Percentiles rank a stretch among this genome's conserved stretches.
Conservation (phyloP, 2,329 filamentous ascomycete genomes). For the Aspergillus arachidicola region DNA sequence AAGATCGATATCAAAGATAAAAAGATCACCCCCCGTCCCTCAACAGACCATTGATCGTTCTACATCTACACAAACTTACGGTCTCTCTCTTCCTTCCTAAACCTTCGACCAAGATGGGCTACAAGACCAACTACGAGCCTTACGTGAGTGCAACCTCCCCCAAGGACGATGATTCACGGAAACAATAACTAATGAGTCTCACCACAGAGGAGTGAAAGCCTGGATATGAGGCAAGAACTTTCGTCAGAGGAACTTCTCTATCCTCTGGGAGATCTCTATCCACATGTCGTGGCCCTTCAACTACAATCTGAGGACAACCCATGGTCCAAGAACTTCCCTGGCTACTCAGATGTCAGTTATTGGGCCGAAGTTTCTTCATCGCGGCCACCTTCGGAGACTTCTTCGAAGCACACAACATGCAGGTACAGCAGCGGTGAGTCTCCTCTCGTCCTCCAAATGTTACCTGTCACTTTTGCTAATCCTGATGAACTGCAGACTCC, state of each 20-base stretch:
- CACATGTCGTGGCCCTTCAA: conserved; percentile 41
- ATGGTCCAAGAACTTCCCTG: conserved; percentile 32
- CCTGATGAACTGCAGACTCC: conserved; percentile 22
- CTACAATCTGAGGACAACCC: conserved; percentile 33
- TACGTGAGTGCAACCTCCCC: conserved; percentile 32
- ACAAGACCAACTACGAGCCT: conserved; percentile 44
- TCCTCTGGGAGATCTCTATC: conserved; percentile 38
- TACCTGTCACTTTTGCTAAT: conserved; percentile 20
- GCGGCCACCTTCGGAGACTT: conserved; percentile 26
- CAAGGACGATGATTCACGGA: background rate
- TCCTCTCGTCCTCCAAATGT: conserved; percentile 9
- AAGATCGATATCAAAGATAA: conserved; percentile 1
- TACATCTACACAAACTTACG: conserved; percentile 5
- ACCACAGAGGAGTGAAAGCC: conserved; percentile 28
- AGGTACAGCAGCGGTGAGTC: conserved; percentile 32
- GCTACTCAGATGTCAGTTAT: conserved; percentile 33
- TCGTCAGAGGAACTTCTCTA: conserved; percentile 34
- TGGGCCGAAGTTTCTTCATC: conserved; percentile 36
- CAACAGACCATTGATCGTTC: background rate
- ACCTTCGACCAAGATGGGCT: conserved; percentile 31
- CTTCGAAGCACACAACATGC: conserved; percentile 20
- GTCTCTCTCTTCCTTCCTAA: background rate
- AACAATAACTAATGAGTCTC: background rate
- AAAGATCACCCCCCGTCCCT: conserved; percentile 2
- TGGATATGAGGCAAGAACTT: conserved; percentile 30